Conservation (phyloP, 1,284 basidiomycete species). For the Melanopsichium pennsylvanicum region DNA sequence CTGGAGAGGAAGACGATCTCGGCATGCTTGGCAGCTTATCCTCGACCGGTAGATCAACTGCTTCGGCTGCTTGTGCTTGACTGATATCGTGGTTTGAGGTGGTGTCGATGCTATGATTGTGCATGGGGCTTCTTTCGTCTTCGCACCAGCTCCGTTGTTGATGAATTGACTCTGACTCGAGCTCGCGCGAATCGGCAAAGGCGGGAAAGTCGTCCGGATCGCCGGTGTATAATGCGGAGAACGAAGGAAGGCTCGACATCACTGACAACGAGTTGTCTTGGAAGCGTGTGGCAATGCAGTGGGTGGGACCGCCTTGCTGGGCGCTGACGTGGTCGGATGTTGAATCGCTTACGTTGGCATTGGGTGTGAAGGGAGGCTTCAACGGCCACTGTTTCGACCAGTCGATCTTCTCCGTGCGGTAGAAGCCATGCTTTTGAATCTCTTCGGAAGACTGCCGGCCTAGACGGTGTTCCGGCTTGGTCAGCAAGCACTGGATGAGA, state of each 20-base stretch:
- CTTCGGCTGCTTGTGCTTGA: background rate
- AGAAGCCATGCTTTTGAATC: slow-evolving; percentile 49
- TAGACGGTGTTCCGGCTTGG: slow-evolving; percentile 33
- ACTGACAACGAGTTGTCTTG: slow-evolving; percentile 33
- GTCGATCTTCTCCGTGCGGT: slow-evolving; percentile 36
- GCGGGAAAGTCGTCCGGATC: slow-evolving; percentile 58
- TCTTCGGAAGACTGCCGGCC: slow-evolving; percentile 45
- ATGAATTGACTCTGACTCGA: slow-evolving; percentile 13
- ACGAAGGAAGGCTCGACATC: slow-evolving; percentile 51
- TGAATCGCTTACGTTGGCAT: slow-evolving; percentile 32
- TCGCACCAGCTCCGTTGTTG: slow-evolving; percentile 22
- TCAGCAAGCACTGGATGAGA: slow-evolving; percentile 47
- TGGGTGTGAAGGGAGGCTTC: slow-evolving; percentile 54
- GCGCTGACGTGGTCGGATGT: background rate
- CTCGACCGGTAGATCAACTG: background rate
- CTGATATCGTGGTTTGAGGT: background rate
- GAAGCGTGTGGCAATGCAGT: slow-evolving; percentile 11
- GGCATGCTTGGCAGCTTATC: slow-evolving; percentile 9
- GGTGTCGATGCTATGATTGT: background rate
- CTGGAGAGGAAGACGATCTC: slow-evolving; percentile 32
- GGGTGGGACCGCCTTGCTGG: background rate
- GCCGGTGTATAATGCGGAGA: slow-evolving; percentile 57
- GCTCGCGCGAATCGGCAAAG: slow-evolving; percentile 51
- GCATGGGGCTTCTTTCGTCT: background rate
- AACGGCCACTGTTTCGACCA: slow-evolving; percentile 51